Conservation (phyloP, 2,329 filamentous ascomycete genomes). For the Ilyonectria mors-panacis region DNA sequence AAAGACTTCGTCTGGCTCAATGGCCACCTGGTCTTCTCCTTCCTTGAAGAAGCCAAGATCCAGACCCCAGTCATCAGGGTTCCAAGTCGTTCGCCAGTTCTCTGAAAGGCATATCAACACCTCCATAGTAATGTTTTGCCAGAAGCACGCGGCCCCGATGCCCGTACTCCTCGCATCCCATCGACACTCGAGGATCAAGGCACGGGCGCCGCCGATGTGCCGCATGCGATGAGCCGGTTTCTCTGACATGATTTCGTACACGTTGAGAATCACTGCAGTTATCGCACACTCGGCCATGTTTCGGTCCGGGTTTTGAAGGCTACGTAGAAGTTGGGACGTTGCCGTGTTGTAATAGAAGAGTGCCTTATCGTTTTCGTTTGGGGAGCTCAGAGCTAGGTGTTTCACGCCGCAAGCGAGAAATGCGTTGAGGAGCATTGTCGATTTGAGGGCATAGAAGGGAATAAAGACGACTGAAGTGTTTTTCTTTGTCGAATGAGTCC, state of each 20-base stretch:
- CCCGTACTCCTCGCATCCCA: constrained; percentile 88
- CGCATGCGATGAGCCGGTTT: constrained; percentile 86
- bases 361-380: constrained; percentile 83
- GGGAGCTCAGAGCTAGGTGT: constrained; percentile 81
- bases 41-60: constrained; percentile 73
- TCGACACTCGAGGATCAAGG: constrained; percentile 88
- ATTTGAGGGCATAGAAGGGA: constrained; percentile 85
- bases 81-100: constrained; percentile 90
- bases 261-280: constrained; percentile 89
- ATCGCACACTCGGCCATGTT: constrained; percentile 89
- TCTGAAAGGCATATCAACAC: constrained; percentile 89
- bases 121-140: constrained; percentile 93
- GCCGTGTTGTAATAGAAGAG: constrained; percentile 89
- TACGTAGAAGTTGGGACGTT: constrained; percentile 81
- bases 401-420: constrained; percentile 90
- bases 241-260: constrained; percentile 94
- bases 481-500: constrained; percentile 88
- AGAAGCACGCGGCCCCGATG: constrained; percentile 91
- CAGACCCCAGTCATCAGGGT: constrained; percentile 91
- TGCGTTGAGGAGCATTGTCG: constrained; percentile 91
- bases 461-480: constrained; percentile 87
- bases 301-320: constrained; percentile 86
- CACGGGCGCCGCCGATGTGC: constrained; percentile 87
- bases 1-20: constrained; percentile 84
- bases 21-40: constrained; percentile 62